Percentiles rank a stretch among this genome's conserved stretches.
These are phyloP conservation scores for Funneliformis caledonium DNA, from an alignment of 371 early-diverging fungal species.

Conservation along the genomic window DNA sequence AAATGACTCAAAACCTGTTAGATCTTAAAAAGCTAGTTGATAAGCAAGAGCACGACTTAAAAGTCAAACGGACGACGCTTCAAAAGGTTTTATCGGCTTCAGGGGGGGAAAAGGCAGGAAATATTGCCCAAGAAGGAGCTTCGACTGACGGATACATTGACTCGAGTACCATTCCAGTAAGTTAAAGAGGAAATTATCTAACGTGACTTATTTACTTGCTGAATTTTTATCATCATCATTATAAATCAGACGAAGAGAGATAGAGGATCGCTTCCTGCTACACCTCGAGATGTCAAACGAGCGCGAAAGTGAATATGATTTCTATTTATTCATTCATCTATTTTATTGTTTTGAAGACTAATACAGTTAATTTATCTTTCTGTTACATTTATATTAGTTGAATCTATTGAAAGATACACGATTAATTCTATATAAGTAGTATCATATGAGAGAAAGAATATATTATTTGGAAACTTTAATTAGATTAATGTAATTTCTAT, in stretches of 20 bases:
- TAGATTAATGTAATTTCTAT: background rate
- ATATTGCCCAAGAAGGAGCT: background rate
- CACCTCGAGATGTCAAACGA: slow-evolving; percentile 15
- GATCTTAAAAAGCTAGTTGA: slow-evolving; percentile 31
- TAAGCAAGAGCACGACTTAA: slow-evolving; percentile 30
- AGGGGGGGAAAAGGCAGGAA: background rate
- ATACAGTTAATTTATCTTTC: no score
- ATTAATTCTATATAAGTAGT: no score
- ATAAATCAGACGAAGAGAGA: background rate
- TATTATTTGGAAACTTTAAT: no score
- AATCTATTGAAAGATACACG: no score
- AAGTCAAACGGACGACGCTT: background rate
- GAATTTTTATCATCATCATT: background rate
- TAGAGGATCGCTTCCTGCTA: background rate
- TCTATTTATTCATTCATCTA: no score
- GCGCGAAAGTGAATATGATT: background rate
- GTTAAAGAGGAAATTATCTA: background rate
- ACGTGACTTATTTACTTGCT: background rate
- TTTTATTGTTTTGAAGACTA: background rate
- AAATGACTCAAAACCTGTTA: slow-evolving; percentile 23
- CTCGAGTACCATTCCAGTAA: slow-evolving; percentile 1
- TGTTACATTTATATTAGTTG: no score
- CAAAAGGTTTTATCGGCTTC: background rate
- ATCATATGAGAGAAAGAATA: no score
- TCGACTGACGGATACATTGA: background rate